A percentile compares a stretch with the other conserved stretches of the same genome.
Conservation (phyloP, 257 asterid genomes). For the Phtheirospermum japonicum region DNA sequence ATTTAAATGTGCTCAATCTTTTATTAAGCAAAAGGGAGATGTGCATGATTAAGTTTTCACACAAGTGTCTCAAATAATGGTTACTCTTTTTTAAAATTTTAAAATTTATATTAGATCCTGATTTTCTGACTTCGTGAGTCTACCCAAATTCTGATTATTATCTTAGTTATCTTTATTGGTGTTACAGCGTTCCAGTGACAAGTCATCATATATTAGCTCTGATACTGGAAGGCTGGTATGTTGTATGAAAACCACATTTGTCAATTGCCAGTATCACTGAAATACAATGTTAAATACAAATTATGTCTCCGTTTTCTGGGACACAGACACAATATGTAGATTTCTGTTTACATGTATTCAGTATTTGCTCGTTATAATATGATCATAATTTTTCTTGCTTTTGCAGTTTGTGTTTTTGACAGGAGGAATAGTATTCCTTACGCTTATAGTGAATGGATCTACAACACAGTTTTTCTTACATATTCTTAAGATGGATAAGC, state of each 20-base stretch:
- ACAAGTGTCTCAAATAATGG: not conserved
- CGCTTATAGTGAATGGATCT: slow-evolving; percentile 91
- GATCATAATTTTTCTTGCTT: slow-evolving; percentile 27
- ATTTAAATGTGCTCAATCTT: slow-evolving; percentile 5
- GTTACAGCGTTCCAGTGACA: slow-evolving; percentile 80
- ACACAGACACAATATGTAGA: not conserved
- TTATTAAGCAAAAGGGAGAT: not conserved
- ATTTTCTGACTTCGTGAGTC: slow-evolving; percentile 22
- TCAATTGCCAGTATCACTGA: slow-evolving; percentile 4
- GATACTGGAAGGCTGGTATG: slow-evolving; percentile 92
- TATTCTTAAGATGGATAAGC: slow-evolving; percentile 66
- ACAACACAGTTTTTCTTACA: slow-evolving; percentile 83
- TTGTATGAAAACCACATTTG: slow-evolving; percentile 22
- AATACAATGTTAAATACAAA: slow-evolving; percentile 16
- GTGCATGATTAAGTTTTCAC: not conserved
- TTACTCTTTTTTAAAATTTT: not conserved
- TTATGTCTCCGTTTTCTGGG: slow-evolving; percentile 1
- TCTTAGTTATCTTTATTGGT: slow-evolving; percentile 31
- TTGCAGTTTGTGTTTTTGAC: slow-evolving; percentile 98
- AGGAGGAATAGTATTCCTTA: slow-evolving; percentile 92
- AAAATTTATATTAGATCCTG: slow-evolving; percentile 9
- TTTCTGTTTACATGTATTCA: not conserved
- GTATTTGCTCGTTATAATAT: slow-evolving; percentile 18
- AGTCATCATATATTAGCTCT: slow-evolving; percentile 53
- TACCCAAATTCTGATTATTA: slow-evolving; percentile 19